A percentile compares a stretch with the other conserved stretches of the same genome.
These are phyloP conservation scores for Clavispora phyllophila DNA, from an alignment of 805 yeast species.

Conservation along the genomic window DNA sequence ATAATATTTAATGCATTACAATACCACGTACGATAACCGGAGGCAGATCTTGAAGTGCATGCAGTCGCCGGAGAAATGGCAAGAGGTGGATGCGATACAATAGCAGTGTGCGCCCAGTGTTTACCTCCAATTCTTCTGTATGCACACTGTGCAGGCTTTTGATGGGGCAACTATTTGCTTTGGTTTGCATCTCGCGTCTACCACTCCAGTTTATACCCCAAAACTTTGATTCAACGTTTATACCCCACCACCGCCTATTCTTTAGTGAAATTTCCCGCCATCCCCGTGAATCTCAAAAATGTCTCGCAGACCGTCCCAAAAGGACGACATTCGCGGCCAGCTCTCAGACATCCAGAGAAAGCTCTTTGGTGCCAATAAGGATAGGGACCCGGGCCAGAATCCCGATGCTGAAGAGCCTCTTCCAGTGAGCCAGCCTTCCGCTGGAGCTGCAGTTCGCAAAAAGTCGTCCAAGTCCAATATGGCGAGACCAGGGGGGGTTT, in stretches of 20 bases:
- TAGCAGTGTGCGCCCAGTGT: too few species aligned
- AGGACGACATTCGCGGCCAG: constrained; percentile 34
- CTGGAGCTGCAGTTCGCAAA: constrained; percentile 1
- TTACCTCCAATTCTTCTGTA: background rate
- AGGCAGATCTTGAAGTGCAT: background rate
- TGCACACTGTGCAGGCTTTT: background rate
- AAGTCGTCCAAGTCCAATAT: background rate
- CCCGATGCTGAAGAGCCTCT: constrained; percentile 3
- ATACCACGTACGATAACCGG: too few species aligned
- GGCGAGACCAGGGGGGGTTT: background rate
- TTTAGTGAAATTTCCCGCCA: background rate
- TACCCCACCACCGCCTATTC: background rate
- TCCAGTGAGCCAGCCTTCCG: background rate
- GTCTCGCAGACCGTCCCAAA: constrained; percentile 12
- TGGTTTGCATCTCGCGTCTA: background rate
- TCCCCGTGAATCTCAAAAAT: background rate
- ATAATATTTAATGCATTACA: too few species aligned
- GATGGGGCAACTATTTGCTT: constrained; percentile 1
- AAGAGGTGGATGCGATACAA: too few species aligned
- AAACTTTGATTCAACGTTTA: background rate
- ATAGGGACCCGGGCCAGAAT: background rate
- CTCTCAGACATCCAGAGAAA: constrained; percentile 34
- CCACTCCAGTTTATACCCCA: background rate
- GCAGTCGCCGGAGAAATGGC: too few species aligned
- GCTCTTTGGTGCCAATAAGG: constrained; percentile 20